Evolutionary conservation across 495 filamentous ascomycete genomes (phyloP).

Genomic region (Podospora bellae-mahoneyi): DNA sequence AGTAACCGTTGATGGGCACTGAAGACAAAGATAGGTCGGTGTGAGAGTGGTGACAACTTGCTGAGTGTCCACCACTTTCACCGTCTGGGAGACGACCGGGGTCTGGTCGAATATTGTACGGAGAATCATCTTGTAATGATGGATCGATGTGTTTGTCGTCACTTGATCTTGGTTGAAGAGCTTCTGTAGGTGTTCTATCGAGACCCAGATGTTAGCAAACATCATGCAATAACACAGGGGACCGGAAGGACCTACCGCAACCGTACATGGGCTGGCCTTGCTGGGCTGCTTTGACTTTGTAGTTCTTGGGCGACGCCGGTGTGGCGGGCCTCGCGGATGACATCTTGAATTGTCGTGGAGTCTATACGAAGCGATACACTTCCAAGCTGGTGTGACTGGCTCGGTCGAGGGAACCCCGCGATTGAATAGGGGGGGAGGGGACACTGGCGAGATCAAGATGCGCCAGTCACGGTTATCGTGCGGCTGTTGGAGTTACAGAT

Average conservation of each 20-base stretch:
- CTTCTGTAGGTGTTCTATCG: conserved; percentile 51
- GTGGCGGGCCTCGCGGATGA: conserved; percentile 43
- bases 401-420: not conserved
- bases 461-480: not conserved
- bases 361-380: not conserved
- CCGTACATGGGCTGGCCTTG: conserved; percentile 53
- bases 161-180: conserved; percentile 50
- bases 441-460: not conserved
- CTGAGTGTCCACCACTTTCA: conserved; percentile 41
- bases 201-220: conserved; percentile 20
- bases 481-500: not conserved
- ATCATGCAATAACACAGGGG: not conserved
- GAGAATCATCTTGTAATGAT: conserved; percentile 53
- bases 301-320: conserved; percentile 52
- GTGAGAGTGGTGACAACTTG: conserved; percentile 48
- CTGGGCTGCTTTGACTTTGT: conserved; percentile 49
- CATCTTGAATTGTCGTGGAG: conserved; percentile 28
- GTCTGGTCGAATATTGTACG: conserved; percentile 49
- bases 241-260: conserved; percentile 44
- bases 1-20: conserved; percentile 59
- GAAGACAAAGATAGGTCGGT: conserved; percentile 66
- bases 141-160: conserved; percentile 48
- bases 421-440: not conserved
- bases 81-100: conserved; percentile 49
- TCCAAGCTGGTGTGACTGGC: not conserved